Percentiles rank a stretch among this genome's conserved stretches.
These are phyloP conservation scores for Aspergillus spinulosporus DNA, from an alignment of 2,329 filamentous ascomycete genomes.

Conservation along the genomic window DNA sequence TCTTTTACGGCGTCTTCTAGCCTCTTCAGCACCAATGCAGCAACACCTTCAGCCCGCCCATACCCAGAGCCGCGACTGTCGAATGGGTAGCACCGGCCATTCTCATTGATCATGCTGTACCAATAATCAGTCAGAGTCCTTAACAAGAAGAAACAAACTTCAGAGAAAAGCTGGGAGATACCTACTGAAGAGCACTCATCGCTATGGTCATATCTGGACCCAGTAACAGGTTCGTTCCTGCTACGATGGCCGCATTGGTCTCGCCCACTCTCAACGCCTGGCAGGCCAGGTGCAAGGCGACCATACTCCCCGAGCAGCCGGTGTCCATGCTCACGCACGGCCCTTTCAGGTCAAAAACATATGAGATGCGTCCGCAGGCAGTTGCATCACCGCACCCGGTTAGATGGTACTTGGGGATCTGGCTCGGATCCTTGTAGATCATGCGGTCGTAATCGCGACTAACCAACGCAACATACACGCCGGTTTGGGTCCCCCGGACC, in stretches of 20 bases:
- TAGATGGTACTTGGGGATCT: background rate
- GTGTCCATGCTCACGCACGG: slow-evolving; percentile 32
- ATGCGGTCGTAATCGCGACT: background rate
- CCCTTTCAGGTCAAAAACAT: slow-evolving; percentile 32
- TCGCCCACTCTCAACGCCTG: slow-evolving; percentile 21
- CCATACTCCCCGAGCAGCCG: slow-evolving; percentile 28
- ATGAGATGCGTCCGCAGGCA: slow-evolving; percentile 26
- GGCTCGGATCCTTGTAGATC: background rate
- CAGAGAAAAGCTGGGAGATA: too few relatives aligned
- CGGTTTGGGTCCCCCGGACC: background rate
- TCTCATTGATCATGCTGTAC: slow-evolving; percentile 38
- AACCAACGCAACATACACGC: background rate
- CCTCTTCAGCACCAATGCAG: slow-evolving; percentile 59
- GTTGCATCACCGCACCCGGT: slow-evolving; percentile 25
- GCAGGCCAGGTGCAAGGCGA: slow-evolving; percentile 31
- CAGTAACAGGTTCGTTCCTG: too few relatives aligned
- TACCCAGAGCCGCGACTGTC: slow-evolving; percentile 43
- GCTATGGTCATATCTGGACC: background rate
- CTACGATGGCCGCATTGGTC: background rate
- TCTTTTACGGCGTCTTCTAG: slow-evolving; percentile 57
- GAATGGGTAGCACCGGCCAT: slow-evolving; percentile 53
- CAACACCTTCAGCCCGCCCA: background rate
- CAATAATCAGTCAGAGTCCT: slow-evolving; percentile 25
- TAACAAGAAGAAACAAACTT: background rate
- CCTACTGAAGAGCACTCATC: background rate